phyloP scores from a whole-genome alignment of 2,329 filamentous ascomycete genomes.

The Penicillium digitatum region DNA sequence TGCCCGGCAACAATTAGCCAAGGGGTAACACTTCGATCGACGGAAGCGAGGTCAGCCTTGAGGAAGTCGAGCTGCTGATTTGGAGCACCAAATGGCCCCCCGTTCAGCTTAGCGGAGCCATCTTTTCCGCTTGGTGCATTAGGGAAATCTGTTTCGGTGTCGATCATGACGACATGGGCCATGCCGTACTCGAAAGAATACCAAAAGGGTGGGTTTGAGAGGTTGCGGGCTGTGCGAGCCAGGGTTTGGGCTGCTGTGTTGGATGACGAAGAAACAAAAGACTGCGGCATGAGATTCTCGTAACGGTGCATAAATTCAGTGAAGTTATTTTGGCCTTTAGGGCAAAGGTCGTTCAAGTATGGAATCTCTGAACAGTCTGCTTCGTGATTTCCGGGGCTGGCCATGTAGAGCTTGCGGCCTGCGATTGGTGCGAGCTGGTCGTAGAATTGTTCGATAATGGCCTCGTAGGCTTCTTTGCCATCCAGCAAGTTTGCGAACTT shows the following conservation, averaged over 20 bases:
- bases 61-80: constrained; percentile 55
- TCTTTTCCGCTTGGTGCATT: constrained; percentile 46
- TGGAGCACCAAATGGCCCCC: constrained; percentile 49
- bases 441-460: constrained; percentile 57
- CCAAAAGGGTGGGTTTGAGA: constrained; percentile 56
- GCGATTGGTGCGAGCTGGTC: constrained; percentile 53
- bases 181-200: constrained; percentile 60
- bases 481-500: constrained; percentile 47
- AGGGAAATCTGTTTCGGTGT: constrained; percentile 57
- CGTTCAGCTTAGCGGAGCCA: constrained; percentile 43
- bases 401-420: constrained; percentile 55
- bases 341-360: constrained; percentile 24
- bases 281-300: constrained; percentile 50
- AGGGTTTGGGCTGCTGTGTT: constrained; percentile 41
- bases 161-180: constrained; percentile 53
- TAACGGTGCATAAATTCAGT: constrained; percentile 58
- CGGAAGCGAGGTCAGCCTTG: constrained; percentile 53
- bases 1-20: constrained; percentile 49
- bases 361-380: constrained; percentile 46
- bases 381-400: constrained; percentile 58
- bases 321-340: constrained; percentile 56
- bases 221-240: constrained; percentile 45
- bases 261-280: constrained; percentile 50
- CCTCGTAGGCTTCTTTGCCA: constrained; percentile 52
- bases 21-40: constrained; percentile 54